phyloP scores from a whole-genome alignment of 139 green algal genomes.

The Chlorella sp. region DNA sequence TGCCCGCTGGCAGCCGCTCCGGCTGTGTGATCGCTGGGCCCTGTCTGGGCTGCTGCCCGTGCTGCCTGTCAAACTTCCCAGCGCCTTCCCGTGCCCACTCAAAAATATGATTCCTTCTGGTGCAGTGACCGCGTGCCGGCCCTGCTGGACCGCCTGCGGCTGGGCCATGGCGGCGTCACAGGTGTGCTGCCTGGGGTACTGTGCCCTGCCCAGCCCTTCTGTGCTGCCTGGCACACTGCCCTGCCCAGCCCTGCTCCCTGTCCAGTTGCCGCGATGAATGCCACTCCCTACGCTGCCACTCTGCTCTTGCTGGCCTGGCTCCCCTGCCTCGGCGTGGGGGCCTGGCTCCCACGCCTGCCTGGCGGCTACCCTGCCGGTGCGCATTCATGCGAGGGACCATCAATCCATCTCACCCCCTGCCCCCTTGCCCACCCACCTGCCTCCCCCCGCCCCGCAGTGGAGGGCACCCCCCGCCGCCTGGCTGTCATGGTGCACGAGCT shows the following conservation, averaged over 20 bases:
- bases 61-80: not conserved
- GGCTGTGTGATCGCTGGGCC: not conserved
- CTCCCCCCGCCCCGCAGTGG: constrained; percentile 45
- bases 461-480: constrained; percentile 90
- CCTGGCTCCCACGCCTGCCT: not conserved
- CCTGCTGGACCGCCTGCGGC: constrained; percentile 79
- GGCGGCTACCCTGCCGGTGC: not conserved
- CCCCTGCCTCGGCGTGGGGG: too few species aligned
- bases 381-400: not conserved
- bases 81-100: not conserved
- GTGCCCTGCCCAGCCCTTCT: not conserved
- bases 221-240: too few species aligned
- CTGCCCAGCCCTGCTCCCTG: not conserved
- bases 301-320: too few species aligned
- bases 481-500: constrained; percentile 83
- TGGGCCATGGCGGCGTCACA: constrained; percentile 75
- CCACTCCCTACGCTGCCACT: too few species aligned
- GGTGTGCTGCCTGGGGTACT: not conserved
- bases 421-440: not conserved
- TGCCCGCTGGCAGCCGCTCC: too few species aligned
- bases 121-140: constrained; percentile 71
- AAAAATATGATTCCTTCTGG: not conserved
- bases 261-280: too few species aligned
- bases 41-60: not conserved
- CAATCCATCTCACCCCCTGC: not conserved